These are phyloP conservation scores for Neobulgaria alba DNA, from an alignment of 2,329 filamentous ascomycete genomes.

Conservation along the genomic window DNA sequence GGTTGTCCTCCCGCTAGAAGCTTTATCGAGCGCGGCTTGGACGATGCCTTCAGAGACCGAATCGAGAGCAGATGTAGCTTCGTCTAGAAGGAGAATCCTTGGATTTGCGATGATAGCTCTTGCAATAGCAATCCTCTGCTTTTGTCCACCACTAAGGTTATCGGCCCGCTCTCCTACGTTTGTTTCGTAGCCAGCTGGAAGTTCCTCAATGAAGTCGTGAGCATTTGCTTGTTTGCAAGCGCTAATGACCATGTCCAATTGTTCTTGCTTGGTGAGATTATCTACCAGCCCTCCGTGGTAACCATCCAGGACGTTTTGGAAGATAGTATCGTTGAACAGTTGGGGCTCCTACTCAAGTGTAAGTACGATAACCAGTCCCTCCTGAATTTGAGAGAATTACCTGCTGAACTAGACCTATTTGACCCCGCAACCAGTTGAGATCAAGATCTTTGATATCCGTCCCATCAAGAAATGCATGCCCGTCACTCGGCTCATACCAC, in stretches of 20 bases:
- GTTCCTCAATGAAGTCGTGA: conserved; percentile 42
- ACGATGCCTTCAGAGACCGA: conserved; percentile 36
- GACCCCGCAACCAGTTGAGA: conserved; percentile 17
- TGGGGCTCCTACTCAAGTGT: conserved; percentile 39
- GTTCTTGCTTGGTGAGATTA: conserved; percentile 1
- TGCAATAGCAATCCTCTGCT: conserved; percentile 64
- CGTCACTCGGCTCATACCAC: too few relatives aligned
- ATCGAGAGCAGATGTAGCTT: conserved; percentile 38
- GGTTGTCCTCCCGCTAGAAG: conserved; percentile 49
- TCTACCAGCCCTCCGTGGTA: conserved; percentile 52
- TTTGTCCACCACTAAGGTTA: conserved; percentile 71
- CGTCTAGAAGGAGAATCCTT: conserved; percentile 59
- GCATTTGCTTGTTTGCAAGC: conserved; percentile 47
- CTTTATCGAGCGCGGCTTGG: conserved; percentile 41
- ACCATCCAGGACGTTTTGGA: conserved; percentile 11
- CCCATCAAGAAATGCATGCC: not conserved
- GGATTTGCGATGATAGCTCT: conserved; percentile 63
- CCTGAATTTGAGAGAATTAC: conserved; percentile 11
- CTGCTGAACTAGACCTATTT: conserved; percentile 30
- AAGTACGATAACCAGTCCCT: too few relatives aligned
- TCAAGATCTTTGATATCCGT: conserved; percentile 17
- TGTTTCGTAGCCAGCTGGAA: conserved; percentile 59
- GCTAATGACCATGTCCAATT: conserved; percentile 18
- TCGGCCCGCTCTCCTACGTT: conserved; percentile 66
- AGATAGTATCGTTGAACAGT: conserved; percentile 41